A percentile compares a stretch with the other conserved stretches of the same genome.
These are phyloP conservation scores for Chenopodium suecicum DNA, from an alignment of 148 eudicot genomes.

Conservation along the genomic window DNA sequence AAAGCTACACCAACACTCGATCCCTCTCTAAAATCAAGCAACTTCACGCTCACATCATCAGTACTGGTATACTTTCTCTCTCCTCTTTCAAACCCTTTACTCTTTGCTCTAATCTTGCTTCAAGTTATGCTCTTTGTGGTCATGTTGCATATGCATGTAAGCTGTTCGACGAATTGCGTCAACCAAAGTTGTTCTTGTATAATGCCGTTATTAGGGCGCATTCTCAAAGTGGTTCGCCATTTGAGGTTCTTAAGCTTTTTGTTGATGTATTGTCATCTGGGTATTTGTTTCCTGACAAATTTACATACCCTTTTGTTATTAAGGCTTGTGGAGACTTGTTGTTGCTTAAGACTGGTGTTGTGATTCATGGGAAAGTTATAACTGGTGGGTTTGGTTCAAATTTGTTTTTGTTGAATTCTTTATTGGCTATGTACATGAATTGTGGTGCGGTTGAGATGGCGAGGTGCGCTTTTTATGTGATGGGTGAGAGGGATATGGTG, in stretches of 20 bases:
- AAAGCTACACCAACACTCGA: constrained; percentile 41
- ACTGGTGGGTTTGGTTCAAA: constrained; percentile 36
- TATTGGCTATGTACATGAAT: constrained; percentile 70
- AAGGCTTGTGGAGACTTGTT: constrained; percentile 55
- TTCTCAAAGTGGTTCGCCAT: constrained; percentile 35
- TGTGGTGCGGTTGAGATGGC: constrained; percentile 48
- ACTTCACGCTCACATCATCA: constrained; percentile 49
- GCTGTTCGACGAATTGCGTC: constrained; percentile 59
- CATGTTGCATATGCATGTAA: constrained; percentile 44
- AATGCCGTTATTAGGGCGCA: constrained; percentile 51
- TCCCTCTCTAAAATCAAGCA: constrained; percentile 42
- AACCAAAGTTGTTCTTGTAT: constrained; percentile 37
- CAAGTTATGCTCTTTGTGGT: constrained; percentile 42
- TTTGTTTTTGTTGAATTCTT: constrained; percentile 45
- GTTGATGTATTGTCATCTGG: constrained; percentile 35
- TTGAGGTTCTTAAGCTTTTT: constrained; percentile 42
- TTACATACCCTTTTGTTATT: constrained; percentile 57
- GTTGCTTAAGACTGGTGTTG: constrained; percentile 39
- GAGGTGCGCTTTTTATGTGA: constrained; percentile 39
- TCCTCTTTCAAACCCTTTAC: constrained; percentile 21
- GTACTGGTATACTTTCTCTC: constrained; percentile 40
- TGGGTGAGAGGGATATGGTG: constrained; percentile 45
- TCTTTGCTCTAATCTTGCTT: constrained; percentile 40
- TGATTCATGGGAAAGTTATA: constrained; percentile 50
- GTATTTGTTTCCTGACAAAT: constrained; percentile 30